Percentiles rank a stretch among this genome's conserved stretches.
Evolutionary conservation across 768 basidiomycete genomes (phyloP).

Genomic region (Myochromella boudieri): DNA sequence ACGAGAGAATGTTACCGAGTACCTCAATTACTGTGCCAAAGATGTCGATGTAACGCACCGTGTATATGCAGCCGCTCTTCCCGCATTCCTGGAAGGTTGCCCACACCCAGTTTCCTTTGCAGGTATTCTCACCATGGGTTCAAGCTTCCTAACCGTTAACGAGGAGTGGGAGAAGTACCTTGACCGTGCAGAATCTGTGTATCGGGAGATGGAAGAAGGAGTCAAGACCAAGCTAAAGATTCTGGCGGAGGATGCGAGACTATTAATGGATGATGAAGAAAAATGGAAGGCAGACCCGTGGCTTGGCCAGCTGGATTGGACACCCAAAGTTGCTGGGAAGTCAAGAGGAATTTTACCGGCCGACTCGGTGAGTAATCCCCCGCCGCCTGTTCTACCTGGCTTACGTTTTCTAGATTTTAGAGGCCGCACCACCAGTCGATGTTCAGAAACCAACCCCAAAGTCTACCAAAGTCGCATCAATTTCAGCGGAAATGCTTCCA

Average conservation of each 20-base stretch:
- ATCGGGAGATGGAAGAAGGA: constrained; percentile 67
- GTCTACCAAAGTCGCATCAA: background rate
- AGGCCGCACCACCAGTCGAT: background rate
- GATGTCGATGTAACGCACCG: constrained; percentile 86
- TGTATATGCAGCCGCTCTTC: constrained; percentile 76
- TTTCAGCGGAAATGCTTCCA: constrained; percentile 37
- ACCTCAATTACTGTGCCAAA: constrained; percentile 80
- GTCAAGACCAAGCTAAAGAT: constrained; percentile 71
- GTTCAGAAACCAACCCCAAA: background rate
- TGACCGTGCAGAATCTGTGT: constrained; percentile 72
- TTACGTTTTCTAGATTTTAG: constrained; percentile 6
- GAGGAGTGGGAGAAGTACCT: constrained; percentile 87
- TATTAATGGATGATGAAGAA: constrained; percentile 42
- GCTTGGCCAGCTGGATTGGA: constrained; percentile 94
- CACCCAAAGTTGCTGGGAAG: constrained; percentile 75
- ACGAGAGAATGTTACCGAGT: constrained; percentile 61
- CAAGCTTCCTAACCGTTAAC: constrained; percentile 88
- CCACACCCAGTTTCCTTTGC: constrained; percentile 93
- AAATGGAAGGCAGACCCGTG: constrained; percentile 76
- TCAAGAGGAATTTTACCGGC: constrained; percentile 55
- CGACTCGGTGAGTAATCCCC: constrained; percentile 19
- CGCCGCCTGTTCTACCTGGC: too few relatives aligned
- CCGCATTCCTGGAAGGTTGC: constrained; percentile 78
- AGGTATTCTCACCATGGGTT: constrained; percentile 89
- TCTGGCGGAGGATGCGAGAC: constrained; percentile 69